Evolutionary conservation across 2,329 filamentous ascomycete species (phyloP), one percentile per base, ranked within the genome.

Genomic region (Fusarium vanettenii): DNA sequence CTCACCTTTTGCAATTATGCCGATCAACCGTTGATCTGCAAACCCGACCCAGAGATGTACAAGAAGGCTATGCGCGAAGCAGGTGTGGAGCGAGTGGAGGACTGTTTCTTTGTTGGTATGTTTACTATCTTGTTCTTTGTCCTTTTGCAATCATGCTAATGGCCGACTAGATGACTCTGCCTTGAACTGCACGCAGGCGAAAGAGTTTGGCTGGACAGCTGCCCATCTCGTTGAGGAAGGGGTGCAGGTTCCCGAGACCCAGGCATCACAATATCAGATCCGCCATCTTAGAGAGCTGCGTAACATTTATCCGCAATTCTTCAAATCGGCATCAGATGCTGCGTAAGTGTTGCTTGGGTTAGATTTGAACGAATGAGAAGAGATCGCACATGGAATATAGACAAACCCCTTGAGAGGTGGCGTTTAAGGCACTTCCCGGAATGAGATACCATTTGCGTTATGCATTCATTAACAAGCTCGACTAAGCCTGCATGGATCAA

Each of bases 1-100:
- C 91, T 98, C 71, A 99, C 97, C 0, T 99, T 91, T 82, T 99
- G 97, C 81, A 94, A 99, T 83, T 99, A 99, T 83, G 88, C 86
- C 13, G 85, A 89, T 18, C 86, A 90, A 48, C 92, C 90, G 7
- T 88, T 99, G 71, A 84, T 97, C 56, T 98, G 97, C 86, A 99
- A 99, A 82, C 97, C 97, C 4, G 89, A 93, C 66, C 87, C 88
- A 62, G 91, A 92, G 61, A 97, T 97, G 93, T 99, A 92, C 81
- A 89, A 89, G 41, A 98, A 97, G 84, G 97, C 94, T 7, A 98
- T 98, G 93, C 86, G 83, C 56, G 93, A 98, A 78, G 95, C 96
- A 0, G 93, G 92, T 0, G 90, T 93, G 2, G 87, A 89, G 16
- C 87, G 89, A 39, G 85, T 87, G 13, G 88, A 92, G 50, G 89